phyloP scores from a whole-genome alignment of 106 monocot genomes.

The Gastrodia elata region DNA sequence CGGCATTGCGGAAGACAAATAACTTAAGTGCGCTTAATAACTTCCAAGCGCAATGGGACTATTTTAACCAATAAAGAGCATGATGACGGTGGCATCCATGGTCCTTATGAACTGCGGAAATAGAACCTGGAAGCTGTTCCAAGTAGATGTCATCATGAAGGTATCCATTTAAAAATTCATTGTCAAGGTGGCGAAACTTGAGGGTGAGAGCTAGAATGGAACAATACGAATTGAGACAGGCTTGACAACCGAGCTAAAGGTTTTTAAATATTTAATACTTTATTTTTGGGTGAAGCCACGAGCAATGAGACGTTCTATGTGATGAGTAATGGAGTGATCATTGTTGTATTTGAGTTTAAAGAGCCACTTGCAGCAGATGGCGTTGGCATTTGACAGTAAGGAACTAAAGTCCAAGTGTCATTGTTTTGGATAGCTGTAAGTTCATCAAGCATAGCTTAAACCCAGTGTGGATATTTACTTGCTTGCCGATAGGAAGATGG shows the following conservation, averaged over 20 bases:
- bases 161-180: background rate
- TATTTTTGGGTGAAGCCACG: background rate
- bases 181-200: too few species aligned
- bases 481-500: too few species aligned
- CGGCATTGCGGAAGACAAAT: too few species aligned
- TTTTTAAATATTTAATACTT: background rate
- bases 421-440: too few species aligned
- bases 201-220: too few species aligned
- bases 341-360: background rate
- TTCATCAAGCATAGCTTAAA: too few species aligned
- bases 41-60: background rate
- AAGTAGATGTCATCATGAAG: background rate
- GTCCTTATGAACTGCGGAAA: background rate
- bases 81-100: background rate
- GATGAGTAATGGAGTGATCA: background rate
- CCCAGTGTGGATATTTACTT: too few species aligned
- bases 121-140: background rate
- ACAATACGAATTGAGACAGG: background rate
- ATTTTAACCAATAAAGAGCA: background rate
- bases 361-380: background rate
- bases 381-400: background rate
- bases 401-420: too few species aligned
- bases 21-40: too few species aligned
- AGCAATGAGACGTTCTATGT: background rate
- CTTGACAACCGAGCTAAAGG: background rate